Evolutionary conservation across 2,329 filamentous ascomycete genomes (phyloP).

Genomic region (Talaromyces sp.): DNA sequence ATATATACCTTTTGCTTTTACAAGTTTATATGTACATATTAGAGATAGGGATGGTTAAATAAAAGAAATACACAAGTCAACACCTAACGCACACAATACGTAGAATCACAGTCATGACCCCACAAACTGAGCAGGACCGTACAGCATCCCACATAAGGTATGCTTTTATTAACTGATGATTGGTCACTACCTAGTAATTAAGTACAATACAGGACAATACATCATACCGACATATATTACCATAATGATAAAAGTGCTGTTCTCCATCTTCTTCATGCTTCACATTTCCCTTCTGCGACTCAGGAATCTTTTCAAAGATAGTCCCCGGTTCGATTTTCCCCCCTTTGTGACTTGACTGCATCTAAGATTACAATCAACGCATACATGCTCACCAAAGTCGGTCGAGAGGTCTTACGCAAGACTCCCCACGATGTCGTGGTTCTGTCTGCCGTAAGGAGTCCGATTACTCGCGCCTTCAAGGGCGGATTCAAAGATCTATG

Average conservation of each 20-base stretch:
- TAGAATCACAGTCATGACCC: neutral
- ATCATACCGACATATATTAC: neutral
- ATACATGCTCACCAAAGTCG: conserved; percentile 15
- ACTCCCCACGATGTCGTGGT: conserved; percentile 93
- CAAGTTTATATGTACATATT: conserved; percentile 6
- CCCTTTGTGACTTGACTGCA: neutral
- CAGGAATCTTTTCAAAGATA: neutral
- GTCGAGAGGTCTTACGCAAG: conserved; percentile 46
- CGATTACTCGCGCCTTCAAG: conserved; percentile 79
- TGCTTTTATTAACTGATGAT: neutral
- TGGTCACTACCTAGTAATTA: neutral
- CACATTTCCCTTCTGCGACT: neutral
- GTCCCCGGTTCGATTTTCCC: neutral
- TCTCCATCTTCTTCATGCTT: neutral
- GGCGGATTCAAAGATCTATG: conserved; percentile 77
- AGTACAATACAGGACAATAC: neutral
- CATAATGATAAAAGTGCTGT: neutral
- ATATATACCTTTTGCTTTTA: neutral
- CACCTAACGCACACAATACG: neutral
- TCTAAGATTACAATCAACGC: neutral
- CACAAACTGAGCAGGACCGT: neutral
- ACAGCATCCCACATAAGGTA: neutral
- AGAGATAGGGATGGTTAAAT: neutral
- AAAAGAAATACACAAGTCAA: neutral
- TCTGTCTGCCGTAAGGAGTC: conserved; percentile 81